phyloP scores from a whole-genome alignment of 2,329 filamentous ascomycete genomes.

The Onygenales sp. region DNA sequence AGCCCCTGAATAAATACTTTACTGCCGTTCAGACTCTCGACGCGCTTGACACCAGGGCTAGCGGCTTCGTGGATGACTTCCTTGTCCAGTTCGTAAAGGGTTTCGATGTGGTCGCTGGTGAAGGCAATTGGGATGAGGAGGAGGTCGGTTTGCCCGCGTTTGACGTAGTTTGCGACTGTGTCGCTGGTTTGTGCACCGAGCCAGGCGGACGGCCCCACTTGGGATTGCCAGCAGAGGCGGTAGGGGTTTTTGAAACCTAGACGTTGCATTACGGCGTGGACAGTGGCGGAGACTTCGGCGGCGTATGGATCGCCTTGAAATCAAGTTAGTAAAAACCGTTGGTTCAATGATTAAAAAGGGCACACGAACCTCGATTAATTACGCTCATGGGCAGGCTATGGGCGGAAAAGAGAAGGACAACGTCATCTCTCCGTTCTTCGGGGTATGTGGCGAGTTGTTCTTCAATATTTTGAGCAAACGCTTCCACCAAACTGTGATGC shows the following conservation, averaged over 20 bases:
- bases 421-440: conserved; percentile 65
- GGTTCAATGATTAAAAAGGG: neutral
- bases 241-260: conserved; percentile 84
- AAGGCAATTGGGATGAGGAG: conserved; percentile 93
- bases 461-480: conserved; percentile 88
- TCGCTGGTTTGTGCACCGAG: conserved; percentile 85
- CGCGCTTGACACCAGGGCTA: conserved; percentile 75
- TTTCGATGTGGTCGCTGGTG: conserved; percentile 98
- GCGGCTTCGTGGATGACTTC: conserved; percentile 82
- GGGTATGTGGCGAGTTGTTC: conserved; percentile 76
- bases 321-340: neutral
- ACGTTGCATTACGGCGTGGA: conserved; percentile 91
- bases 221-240: conserved; percentile 93
- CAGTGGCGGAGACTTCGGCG: conserved; percentile 88
- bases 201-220: conserved; percentile 93
- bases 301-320: conserved; percentile 77
- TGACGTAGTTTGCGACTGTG: conserved; percentile 80
- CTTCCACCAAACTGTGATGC: conserved; percentile 82
- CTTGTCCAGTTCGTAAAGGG: conserved; percentile 83
- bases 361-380: conserved; percentile 67
- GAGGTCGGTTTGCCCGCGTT: conserved; percentile 84
- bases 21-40: conserved; percentile 85
- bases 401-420: conserved; percentile 84
- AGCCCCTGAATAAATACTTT: conserved; percentile 83
- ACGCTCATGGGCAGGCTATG: conserved; percentile 96